Conservation (phyloP, 1,284 basidiomycete genomes). For the Ganoderma boninense region DNA sequence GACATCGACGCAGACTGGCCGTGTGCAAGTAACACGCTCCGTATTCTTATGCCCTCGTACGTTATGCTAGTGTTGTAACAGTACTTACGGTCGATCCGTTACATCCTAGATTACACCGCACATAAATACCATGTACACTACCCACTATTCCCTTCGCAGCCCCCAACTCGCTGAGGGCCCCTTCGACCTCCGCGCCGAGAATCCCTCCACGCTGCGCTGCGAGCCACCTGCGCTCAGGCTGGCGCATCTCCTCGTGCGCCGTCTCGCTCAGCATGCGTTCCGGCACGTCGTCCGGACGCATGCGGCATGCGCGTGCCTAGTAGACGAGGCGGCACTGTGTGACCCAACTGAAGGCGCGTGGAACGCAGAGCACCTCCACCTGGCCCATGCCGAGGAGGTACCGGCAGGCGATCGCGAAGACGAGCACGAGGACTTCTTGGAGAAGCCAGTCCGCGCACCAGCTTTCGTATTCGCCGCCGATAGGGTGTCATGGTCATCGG, state of each 20-base stretch:
- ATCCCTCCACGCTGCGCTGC: neutral
- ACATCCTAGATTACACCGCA: neutral
- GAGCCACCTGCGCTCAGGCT: neutral
- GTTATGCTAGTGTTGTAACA: neutral
- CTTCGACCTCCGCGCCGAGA: neutral
- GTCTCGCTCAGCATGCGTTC: neutral
- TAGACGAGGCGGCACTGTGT: constrained; percentile 15
- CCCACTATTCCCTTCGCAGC: too few relatives aligned
- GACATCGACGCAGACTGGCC: too few relatives aligned
- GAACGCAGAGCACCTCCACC: constrained; percentile 7
- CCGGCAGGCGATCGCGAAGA: constrained; percentile 11
- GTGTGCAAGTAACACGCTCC: too few relatives aligned
- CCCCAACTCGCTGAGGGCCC: too few relatives aligned
- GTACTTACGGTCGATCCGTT: neutral
- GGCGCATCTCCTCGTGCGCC: neutral
- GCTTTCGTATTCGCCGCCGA: neutral
- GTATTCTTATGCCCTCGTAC: too few relatives aligned
- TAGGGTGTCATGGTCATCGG: neutral
- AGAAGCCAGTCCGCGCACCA: constrained; percentile 8
- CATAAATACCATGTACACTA: neutral
- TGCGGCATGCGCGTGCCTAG: neutral
- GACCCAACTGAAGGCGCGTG: constrained; percentile 7
- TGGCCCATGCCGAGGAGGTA: constrained; percentile 2
- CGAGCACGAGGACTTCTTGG: constrained; percentile 6
- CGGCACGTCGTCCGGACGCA: constrained; percentile 6